Conservation (phyloP, 2,329 filamentous ascomycete genomes). For the Penicillium crustosum region DNA sequence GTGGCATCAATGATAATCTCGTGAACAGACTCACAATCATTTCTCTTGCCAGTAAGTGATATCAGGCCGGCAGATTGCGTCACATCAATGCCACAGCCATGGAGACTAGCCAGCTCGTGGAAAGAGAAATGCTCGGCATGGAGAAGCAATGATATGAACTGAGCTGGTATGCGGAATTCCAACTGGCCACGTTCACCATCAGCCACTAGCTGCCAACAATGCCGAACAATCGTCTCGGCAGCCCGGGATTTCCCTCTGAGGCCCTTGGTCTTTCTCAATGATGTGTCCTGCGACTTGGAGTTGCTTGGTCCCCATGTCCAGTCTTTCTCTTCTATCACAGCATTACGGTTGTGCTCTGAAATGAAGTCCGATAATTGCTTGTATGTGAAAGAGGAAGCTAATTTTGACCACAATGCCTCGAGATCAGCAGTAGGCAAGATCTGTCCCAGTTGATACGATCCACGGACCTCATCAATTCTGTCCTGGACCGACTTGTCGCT, state of each 20-base stretch:
- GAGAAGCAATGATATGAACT: constrained; percentile 33
- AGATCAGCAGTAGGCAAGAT: constrained; percentile 31
- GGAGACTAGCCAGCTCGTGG: constrained; percentile 36
- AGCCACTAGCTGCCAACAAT: constrained; percentile 41
- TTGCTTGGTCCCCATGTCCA: constrained; percentile 35
- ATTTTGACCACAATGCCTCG: constrained; percentile 29
- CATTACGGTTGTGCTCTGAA: not conserved
- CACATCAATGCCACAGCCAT: constrained; percentile 40
- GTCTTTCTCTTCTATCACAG: not conserved
- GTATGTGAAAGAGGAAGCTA: constrained; percentile 37
- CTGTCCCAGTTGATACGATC: constrained; percentile 23
- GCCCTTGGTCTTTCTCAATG: constrained; percentile 20
- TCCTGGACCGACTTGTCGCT: constrained; percentile 19
- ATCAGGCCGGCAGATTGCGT: constrained; percentile 35
- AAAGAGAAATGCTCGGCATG: constrained; percentile 38
- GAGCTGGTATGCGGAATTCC: constrained; percentile 34
- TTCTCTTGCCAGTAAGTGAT: constrained; percentile 36
- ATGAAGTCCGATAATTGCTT: constrained; percentile 37
- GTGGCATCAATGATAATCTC: constrained; percentile 35
- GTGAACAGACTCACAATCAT: constrained; percentile 35
- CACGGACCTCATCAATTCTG: constrained; percentile 32
- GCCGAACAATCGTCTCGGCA: constrained; percentile 39
- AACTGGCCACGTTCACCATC: constrained; percentile 38
- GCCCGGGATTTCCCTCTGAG: constrained; percentile 34
- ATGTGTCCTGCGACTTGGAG: constrained; percentile 16